Percentiles rank a stretch among this genome's conserved stretches.
Conservation (phyloP, 2,329 filamentous ascomycete species). For the Talaromyces amestolkiae region DNA sequence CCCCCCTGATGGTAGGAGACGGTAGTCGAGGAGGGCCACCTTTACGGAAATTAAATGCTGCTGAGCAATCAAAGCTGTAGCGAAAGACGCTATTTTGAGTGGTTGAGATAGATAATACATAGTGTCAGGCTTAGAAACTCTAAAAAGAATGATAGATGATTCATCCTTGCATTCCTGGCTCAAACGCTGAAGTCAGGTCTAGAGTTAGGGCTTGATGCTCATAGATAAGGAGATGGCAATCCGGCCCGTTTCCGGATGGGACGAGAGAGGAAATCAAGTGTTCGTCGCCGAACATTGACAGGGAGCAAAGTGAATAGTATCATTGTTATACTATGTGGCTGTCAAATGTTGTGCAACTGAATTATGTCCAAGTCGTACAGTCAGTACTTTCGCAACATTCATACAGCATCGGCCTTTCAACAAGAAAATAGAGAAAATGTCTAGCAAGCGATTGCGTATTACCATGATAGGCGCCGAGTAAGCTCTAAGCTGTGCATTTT, state of each 20-base stretch:
- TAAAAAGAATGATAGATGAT: background rate
- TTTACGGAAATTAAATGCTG: slow-evolving; percentile 24
- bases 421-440: no score
- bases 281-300: no score
- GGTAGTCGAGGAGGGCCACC: slow-evolving; percentile 32
- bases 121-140: background rate
- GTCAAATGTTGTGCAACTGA: background rate
- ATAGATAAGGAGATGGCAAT: background rate
- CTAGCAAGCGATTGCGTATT: no score
- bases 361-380: no score
- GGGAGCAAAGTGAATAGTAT: background rate
- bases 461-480: no score
- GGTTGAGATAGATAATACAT: background rate
- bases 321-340: background rate
- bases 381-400: no score
- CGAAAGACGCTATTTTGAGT: background rate
- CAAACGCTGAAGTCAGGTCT: background rate
- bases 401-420: no score
- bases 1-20: slow-evolving; percentile 25
- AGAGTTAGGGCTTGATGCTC: background rate
- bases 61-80: slow-evolving; percentile 28
- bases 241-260: no score
- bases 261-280: no score
- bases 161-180: no score
- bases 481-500: no score